phyloP scores from a whole-genome alignment of 345 rosid genomes.

The Populus davidiana region DNA sequence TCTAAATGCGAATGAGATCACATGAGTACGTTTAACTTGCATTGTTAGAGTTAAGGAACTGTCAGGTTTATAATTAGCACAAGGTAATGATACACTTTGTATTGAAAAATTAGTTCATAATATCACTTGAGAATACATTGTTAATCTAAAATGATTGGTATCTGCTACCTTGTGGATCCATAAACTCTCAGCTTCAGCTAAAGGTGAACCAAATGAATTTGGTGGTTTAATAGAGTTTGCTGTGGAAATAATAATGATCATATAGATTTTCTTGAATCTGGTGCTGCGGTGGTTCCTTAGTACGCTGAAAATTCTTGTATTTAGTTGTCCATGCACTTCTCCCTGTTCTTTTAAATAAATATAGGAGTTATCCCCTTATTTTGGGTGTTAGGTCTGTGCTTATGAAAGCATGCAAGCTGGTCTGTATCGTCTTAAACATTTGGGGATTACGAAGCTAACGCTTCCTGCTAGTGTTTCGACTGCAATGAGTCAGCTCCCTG shows the following conservation, averaged over 20 bases:
- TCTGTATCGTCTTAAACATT: conserved; percentile 80
- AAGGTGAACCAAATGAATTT: neutral
- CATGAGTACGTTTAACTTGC: neutral
- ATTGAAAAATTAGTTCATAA: neutral
- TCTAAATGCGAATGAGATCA: neutral
- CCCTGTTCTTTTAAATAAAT: neutral
- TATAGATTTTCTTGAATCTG: neutral
- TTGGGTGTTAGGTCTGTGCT: conserved; percentile 64
- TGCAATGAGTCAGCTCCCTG: conserved; percentile 93
- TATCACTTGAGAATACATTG: neutral
- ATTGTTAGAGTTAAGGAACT: neutral
- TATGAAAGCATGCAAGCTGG: conserved; percentile 99
- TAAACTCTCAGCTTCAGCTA: neutral
- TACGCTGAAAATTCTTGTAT: neutral
- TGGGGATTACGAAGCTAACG: conserved; percentile 78
- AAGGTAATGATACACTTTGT: neutral
- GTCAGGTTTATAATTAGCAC: neutral
- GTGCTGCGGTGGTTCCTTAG: neutral
- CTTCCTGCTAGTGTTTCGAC: conserved; percentile 69
- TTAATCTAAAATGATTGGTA: neutral
- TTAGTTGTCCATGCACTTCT: neutral
- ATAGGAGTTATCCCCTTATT: neutral
- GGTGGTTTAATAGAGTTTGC: neutral
- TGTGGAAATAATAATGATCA: neutral
- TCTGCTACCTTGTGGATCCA: neutral